These are phyloP conservation scores for Brettanomyces anomalus DNA, from an alignment of 805 yeast genomes.

Conservation along the genomic window DNA sequence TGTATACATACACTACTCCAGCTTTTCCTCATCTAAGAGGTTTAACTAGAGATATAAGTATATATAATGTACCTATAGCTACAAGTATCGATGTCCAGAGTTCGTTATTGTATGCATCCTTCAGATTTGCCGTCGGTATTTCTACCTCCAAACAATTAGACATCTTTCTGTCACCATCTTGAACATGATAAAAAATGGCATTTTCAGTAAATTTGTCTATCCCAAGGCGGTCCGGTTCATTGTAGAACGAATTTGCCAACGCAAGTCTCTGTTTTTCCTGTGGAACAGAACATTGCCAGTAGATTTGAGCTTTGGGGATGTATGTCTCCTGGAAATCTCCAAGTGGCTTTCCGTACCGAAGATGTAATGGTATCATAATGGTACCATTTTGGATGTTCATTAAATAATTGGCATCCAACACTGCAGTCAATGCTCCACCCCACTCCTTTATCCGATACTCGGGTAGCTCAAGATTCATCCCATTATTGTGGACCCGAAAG, in stretches of 20 bases:
- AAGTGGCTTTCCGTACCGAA: constrained; percentile 21
- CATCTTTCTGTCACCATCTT: background rate
- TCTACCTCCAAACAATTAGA: constrained; percentile 5
- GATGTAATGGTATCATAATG: constrained; percentile 25
- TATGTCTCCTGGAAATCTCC: constrained; percentile 4
- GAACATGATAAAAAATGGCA: constrained; percentile 11
- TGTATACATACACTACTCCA: too few relatives aligned
- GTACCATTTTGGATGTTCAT: constrained; percentile 2
- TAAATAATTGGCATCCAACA: constrained; percentile 11
- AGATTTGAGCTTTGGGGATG: constrained; percentile 16
- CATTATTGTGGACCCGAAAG: constrained; percentile 11
- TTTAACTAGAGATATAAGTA: constrained; percentile 1
- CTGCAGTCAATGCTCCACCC: constrained; percentile 17
- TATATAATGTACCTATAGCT: constrained; percentile 6
- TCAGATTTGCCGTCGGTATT: constrained; percentile 11
- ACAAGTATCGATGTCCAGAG: constrained; percentile 9
- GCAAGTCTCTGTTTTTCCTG: constrained; percentile 6
- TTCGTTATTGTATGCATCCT: constrained; percentile 10
- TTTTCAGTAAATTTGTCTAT: constrained; percentile 9
- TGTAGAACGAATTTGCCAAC: constrained; percentile 14
- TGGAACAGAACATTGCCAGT: constrained; percentile 18
- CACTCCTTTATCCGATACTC: constrained; percentile 17
- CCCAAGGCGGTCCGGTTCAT: constrained; percentile 13
- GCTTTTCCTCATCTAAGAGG: too few relatives aligned
- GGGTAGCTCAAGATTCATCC: constrained; percentile 25